Evolutionary conservation across 1,284 basidiomycete genomes (phyloP), one percentile per base, ranked within the genome.

Genomic region (Xerocomus cyaneibrunnescens): DNA sequence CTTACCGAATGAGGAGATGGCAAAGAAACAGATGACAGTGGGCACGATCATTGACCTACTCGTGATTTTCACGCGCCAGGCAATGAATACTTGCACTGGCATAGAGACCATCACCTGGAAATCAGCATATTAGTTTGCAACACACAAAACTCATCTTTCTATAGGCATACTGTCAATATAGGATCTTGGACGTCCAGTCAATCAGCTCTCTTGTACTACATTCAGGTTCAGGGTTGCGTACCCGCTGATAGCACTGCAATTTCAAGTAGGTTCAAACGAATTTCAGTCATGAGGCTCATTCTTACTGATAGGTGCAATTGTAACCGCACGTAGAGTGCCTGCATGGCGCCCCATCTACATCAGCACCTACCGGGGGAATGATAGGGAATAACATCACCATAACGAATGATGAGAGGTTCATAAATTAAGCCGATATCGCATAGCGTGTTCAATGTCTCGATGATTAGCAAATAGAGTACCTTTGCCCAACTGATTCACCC

Each of bases 61-160:
- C 48, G 81, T 67, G 23, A 72, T 59, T 44, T 57, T 67, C 38
- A 80, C 76, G 31, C 79, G 69, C 76, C 76, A 81, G 0, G 77
- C 77, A 32, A 79, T 76, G 66, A 81, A 81, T 7, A 77, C 46
- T 57, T 81, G 79, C 2, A 80, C 78, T 0, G 79, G 76, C 0
- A 74, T 75, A 5, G 79, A 80, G 23, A 79, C 65, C 7, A 72
- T 59, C 1, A 76, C 77, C 77, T 79, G 44, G 7, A 13, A 5
- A 30, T 1, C 13, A 21, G 14, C 16, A 28, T 16, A 7, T 49
- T 9, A 34, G 35, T n/a, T 10, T 27, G 3, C 5, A 12, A 46
- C 10, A 1, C 5, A 5, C 2, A 2, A 17, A 9, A 2, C 3
- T 14, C 3, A 1, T n/a, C 3, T 13, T 8, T 42, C n/a, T 12